Evolutionary conservation across 2,329 filamentous ascomycete species (phyloP).

Genomic region (Rhynchosporium graminicola): DNA sequence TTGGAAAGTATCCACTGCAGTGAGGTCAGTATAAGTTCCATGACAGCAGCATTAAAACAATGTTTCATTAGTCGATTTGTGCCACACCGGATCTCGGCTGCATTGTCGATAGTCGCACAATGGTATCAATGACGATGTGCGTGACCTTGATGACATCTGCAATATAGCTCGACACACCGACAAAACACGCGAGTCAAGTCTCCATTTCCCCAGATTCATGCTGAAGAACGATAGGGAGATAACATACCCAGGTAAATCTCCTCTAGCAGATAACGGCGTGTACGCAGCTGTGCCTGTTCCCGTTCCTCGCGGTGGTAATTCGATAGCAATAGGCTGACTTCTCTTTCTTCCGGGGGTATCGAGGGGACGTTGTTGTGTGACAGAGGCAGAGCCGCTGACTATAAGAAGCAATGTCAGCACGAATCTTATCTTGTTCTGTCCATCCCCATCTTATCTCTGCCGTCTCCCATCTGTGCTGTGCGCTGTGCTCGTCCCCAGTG

Average conservation of each 20-base stretch:
- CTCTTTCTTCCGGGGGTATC: conserved; percentile 34
- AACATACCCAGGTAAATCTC: conserved; percentile 59
- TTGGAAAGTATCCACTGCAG: conserved; percentile 59
- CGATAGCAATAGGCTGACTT: conserved; percentile 55
- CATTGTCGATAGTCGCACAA: background rate
- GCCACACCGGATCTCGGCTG: background rate
- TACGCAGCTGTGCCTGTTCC: conserved; percentile 41
- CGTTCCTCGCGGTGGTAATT: conserved; percentile 44
- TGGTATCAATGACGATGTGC: background rate
- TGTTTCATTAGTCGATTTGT: background rate
- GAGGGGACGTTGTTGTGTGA: conserved; percentile 4
- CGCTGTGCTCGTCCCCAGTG: background rate
- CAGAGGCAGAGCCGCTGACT: conserved; percentile 11
- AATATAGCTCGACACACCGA: background rate
- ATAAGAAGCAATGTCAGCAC: conserved; percentile 10
- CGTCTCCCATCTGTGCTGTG: background rate
- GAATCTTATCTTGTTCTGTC: background rate
- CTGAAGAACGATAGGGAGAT: background rate
- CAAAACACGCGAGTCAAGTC: conserved; percentile 10
- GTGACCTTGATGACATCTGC: conserved; percentile 1
- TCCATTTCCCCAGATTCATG: background rate
- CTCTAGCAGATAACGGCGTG: conserved; percentile 53
- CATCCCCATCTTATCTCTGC: background rate
- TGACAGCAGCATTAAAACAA: background rate
- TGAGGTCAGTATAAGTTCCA: background rate